A percentile compares a stretch with the other conserved stretches of the same genome.
Conservation (phyloP, 306 rosid species). For the Citrullus mucosospermus region DNA sequence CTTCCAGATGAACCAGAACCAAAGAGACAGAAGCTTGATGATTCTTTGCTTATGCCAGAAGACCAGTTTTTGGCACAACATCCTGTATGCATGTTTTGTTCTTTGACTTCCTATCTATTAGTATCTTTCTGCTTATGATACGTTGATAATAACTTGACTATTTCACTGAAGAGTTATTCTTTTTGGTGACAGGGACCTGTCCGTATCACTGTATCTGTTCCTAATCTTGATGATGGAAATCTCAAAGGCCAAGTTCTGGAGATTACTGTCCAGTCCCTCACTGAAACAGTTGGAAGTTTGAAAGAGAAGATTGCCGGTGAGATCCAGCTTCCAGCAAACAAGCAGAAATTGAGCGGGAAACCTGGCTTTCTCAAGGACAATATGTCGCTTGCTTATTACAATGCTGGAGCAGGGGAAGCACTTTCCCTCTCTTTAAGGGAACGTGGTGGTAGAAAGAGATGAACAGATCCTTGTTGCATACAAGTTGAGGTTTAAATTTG, state of each 20-base stretch:
- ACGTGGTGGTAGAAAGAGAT: constrained; percentile 98
- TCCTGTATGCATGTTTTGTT: constrained; percentile 35
- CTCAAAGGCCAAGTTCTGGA: constrained; percentile 79
- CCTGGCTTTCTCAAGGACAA: constrained; percentile 98
- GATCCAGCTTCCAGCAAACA: constrained; percentile 94
- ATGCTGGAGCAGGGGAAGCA: constrained; percentile 64
- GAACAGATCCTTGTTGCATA: constrained; percentile 17
- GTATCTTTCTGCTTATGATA: not conserved
- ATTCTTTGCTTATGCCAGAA: constrained; percentile 71
- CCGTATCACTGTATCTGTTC: constrained; percentile 58
- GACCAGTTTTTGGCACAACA: constrained; percentile 83
- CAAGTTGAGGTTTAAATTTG: constrained; percentile 38
- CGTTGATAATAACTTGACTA: not conserved
- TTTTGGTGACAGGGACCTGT: constrained; percentile 53
- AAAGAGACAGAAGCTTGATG: constrained; percentile 80
- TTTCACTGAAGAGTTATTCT: not conserved
- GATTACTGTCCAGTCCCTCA: constrained; percentile 62
- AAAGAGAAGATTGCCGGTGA: constrained; percentile 97
- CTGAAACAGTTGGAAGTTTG: constrained; percentile 76
- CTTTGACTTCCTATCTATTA: not conserved
- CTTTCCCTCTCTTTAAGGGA: constrained; percentile 73
- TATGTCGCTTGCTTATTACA: constrained; percentile 81
- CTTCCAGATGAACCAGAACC: constrained; percentile 95
- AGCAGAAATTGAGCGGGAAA: constrained; percentile 92
- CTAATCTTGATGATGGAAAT: constrained; percentile 86